These are phyloP conservation scores for Stenocarpella maydis DNA, from an alignment of 2,329 filamentous ascomycete genomes.

Conservation along the genomic window DNA sequence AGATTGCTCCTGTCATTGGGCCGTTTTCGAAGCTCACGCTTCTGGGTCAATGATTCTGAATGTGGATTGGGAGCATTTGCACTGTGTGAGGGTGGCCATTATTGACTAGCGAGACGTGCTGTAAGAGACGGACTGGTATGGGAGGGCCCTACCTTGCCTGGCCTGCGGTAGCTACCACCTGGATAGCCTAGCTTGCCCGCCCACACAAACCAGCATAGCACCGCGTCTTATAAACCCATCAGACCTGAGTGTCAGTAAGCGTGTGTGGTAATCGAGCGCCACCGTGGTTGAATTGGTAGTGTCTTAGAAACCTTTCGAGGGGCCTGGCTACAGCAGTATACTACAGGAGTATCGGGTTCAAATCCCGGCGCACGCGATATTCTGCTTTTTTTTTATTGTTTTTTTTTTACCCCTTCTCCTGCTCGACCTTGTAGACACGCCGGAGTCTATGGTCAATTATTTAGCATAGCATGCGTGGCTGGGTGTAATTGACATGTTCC, in stretches of 20 bases:
- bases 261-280: slow-evolving; percentile 9
- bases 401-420: not conserved
- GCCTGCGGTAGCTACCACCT: not conserved
- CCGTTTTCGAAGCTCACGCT: slow-evolving; percentile 59
- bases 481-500: not conserved
- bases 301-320: slow-evolving; percentile 8
- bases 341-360: slow-evolving; percentile 10
- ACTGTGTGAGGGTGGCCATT: no score
- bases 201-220: not conserved
- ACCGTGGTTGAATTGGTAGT: slow-evolving; percentile 19
- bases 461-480: not conserved
- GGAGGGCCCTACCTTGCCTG: no score
- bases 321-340: slow-evolving; percentile 2
- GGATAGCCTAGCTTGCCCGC: not conserved
- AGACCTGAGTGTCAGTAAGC: not conserved
- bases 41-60: slow-evolving; percentile 49
- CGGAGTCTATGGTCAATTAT: not conserved
- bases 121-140: no score
- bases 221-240: not conserved
- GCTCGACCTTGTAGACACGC: not conserved
- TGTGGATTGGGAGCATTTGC: not conserved
- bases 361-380: not conserved
- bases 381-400: not conserved
- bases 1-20: slow-evolving; percentile 58
- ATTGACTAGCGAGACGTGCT: not conserved